phyloP scores from a whole-genome alignment of 305 asterid species.

The Lippia alba region DNA sequence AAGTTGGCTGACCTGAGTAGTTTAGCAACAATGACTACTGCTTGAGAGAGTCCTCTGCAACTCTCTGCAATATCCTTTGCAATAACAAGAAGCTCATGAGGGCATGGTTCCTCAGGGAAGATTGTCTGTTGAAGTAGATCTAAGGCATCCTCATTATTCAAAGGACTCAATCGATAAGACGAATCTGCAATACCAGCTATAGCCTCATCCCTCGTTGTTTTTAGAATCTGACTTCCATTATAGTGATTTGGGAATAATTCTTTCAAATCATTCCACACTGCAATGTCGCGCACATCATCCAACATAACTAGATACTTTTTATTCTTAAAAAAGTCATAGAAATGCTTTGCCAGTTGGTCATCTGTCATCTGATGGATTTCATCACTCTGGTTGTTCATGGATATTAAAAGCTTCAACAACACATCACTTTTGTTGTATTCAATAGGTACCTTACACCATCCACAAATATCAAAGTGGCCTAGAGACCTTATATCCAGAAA shows the following conservation, averaged over 20 bases:
- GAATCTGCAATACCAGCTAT: not conserved
- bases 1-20: not conserved
- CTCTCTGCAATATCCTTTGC: not conserved
- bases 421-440: not conserved
- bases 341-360: slow-evolving; percentile 12
- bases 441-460: not conserved
- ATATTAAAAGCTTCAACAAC: not conserved
- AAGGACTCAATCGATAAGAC: not conserved
- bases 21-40: slow-evolving; percentile 8
- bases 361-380: slow-evolving; percentile 1
- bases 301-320: slow-evolving; percentile 24
- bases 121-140: slow-evolving; percentile 7
- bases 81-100: too few relatives aligned
- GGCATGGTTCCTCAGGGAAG: not conserved
- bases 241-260: slow-evolving; percentile 13
- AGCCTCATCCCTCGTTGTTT: not conserved
- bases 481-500: not conserved
- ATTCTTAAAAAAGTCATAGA: not conserved
- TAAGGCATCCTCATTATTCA: slow-evolving; percentile 10
- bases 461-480: not conserved
- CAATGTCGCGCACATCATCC: slow-evolving; percentile 25
- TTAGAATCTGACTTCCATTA: slow-evolving; percentile 25
- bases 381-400: not conserved
- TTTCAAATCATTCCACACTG: slow-evolving; percentile 14
- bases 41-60: slow-evolving; percentile 32